These are phyloP conservation scores for Sporothrix phasma DNA, from an alignment of 2,329 filamentous ascomycete genomes.

Conservation along the genomic window DNA sequence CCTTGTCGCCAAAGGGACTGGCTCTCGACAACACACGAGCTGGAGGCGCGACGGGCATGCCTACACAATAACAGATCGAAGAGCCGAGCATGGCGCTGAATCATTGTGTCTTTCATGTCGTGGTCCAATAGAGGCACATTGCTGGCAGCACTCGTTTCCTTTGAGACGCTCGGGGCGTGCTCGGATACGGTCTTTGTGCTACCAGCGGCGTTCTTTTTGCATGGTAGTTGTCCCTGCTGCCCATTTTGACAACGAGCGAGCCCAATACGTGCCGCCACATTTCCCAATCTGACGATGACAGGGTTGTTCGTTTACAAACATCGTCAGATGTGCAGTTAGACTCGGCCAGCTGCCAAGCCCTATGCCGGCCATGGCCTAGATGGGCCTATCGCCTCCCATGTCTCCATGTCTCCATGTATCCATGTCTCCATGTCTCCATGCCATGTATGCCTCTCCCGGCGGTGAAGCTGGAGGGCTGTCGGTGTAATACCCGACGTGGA, in stretches of 20 bases:
- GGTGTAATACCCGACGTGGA: too few relatives aligned
- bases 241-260: neutral
- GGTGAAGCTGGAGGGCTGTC: neutral
- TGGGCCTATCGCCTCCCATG: neutral
- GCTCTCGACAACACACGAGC: neutral
- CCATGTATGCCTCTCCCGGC: too few relatives aligned
- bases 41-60: neutral
- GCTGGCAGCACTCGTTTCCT: neutral
- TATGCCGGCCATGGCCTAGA: neutral
- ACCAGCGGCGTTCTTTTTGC: neutral
- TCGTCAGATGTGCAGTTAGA: neutral
- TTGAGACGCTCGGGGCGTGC: neutral
- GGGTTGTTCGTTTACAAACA: neutral
- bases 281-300: neutral
- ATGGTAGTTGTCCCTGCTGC: neutral
- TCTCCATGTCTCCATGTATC: too few relatives aligned
- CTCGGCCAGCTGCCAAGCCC: neutral
- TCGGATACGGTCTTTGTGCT: neutral
- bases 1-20: neutral
- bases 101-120: neutral
- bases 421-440: too few relatives aligned
- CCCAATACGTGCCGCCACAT: neutral
- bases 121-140: neutral
- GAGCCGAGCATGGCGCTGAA: neutral
- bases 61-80: too few relatives aligned